Percentiles rank a stretch among this genome's conserved stretches.
Conservation (phyloP, 495 filamentous ascomycete species). For the Aspergillus campestris region DNA sequence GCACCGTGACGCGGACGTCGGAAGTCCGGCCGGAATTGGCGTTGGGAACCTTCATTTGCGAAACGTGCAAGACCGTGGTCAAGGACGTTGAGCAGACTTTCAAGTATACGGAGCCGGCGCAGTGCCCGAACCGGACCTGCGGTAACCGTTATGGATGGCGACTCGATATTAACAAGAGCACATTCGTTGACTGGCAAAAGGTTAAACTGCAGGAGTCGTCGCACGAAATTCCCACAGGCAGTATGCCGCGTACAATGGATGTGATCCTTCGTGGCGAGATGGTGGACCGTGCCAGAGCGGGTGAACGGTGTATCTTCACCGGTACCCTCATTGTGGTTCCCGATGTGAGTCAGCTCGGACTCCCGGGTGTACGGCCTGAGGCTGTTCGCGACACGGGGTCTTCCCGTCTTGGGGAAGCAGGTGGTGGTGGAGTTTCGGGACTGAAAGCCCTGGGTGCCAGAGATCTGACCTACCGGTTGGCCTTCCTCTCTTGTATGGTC, state of each 20-base stretch:
- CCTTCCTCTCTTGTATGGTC: constrained; percentile 96
- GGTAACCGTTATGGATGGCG: constrained; percentile 85
- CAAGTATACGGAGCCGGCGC: constrained; percentile 89
- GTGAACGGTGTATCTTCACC: constrained; percentile 96
- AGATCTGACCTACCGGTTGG: constrained; percentile 93
- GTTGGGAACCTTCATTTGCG: constrained; percentile 86
- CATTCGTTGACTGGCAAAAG: constrained; percentile 99
- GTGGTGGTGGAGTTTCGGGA: constrained; percentile 76
- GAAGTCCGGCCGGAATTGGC: constrained; percentile 93
- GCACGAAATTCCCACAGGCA: constrained; percentile 94
- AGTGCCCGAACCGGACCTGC: constrained; percentile 91
- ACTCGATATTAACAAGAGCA: constrained; percentile 91
- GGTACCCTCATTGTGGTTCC: constrained; percentile 94
- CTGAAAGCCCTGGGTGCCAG: constrained; percentile 89
- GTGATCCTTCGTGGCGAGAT: constrained; percentile 97
- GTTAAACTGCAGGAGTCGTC: constrained; percentile 96
- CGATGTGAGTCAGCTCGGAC: constrained; percentile 88
- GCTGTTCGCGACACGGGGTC: constrained; percentile 77
- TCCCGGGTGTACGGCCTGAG: constrained; percentile 77
- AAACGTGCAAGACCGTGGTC: constrained; percentile 70
- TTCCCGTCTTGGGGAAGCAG: constrained; percentile 67
- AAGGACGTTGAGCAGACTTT: constrained; percentile 96
- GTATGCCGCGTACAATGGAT: constrained; percentile 98
- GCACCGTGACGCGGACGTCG: constrained; percentile 92
- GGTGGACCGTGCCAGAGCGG: constrained; percentile 92